These are phyloP conservation scores for Alternaria consortialis DNA, from an alignment of 2,329 filamentous ascomycete genomes.

Conservation along the genomic window DNA sequence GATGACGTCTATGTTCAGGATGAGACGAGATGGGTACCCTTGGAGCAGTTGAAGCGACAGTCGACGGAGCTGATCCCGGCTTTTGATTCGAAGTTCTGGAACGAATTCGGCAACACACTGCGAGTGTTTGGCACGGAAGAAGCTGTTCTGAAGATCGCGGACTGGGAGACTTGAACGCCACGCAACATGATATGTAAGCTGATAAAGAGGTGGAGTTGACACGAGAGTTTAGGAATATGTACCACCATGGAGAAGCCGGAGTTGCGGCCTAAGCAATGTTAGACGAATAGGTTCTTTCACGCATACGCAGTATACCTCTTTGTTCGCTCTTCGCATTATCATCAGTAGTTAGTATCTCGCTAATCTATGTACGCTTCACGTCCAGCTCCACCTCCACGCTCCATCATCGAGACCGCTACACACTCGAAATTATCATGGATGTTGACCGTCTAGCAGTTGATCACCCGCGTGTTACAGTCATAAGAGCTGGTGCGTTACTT, in stretches of 20 bases:
- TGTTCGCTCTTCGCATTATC: not conserved
- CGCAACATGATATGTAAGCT: not conserved
- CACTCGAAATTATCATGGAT: no score
- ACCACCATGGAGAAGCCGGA: not conserved
- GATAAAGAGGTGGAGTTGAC: not conserved
- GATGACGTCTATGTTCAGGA: conserved; percentile 30
- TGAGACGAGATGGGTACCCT: conserved; percentile 30
- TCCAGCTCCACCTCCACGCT: no score
- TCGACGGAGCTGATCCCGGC: conserved; percentile 61
- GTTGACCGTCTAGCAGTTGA: no score
- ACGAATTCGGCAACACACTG: conserved; percentile 66
- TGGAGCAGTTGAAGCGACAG: conserved; percentile 27
- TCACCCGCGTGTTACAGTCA: no score
- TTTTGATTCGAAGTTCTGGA: conserved; percentile 64
- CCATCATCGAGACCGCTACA: no score
- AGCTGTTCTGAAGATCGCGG: conserved; percentile 41
- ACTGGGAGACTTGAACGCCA: conserved; percentile 23
- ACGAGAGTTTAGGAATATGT: not conserved
- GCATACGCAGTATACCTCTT: not conserved
- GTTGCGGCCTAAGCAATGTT: not conserved
- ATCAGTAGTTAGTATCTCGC: no score
- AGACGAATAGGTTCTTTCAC: not conserved
- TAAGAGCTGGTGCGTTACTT: no score
- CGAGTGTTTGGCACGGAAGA: conserved; percentile 69
- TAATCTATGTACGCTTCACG: not conserved